Evolutionary conservation across 345 rosid genomes (phyloP), one percentile per base, ranked within the genome.

Genomic region (Rhodamnia argentea): DNA sequence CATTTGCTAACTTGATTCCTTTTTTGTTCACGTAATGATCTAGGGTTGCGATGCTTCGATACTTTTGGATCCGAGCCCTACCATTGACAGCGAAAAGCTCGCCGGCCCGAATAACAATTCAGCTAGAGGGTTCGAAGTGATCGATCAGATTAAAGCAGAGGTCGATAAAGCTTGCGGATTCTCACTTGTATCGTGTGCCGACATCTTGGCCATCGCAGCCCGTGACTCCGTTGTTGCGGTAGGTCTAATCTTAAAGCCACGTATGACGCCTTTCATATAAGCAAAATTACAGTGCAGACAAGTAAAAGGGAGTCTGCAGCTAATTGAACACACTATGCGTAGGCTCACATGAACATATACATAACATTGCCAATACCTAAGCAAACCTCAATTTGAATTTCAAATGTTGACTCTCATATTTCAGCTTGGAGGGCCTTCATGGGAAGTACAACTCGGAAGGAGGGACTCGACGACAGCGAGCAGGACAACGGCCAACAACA

Each of bases 1-100:
- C 78, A 70, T 32, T 40, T 70, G 47, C 78, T 70, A 9, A 70
- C 10, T 16, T 70, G 26, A 70, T 70, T 18, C 11, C 10, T 37
- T 62, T 52, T 29, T 18, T 18, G 20, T 15, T 37, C 40, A 37
- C 22, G 44, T 22, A 37, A 32, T 2, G 10, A 32, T 70, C 47
- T 1, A 83, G 62, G 98, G 98, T 23, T 95, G 98, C 86, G 98
- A 94, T 75, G 98, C 90, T 3, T 95, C 96, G 14, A 56, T 92
- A 88, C 94, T 95, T 86, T 85, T 95, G 83, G 96, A 95, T 88
- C 82, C 90, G 32, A 86, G 94, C 1, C 52, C 95, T 18, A 90
- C 89, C 22, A 89, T 94, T 24, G 89, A 85, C 62, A 94, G 94
- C 50, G 98, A 95, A 89, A 94, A 93, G 90, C 88, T 88, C 62